These are phyloP conservation scores for Chrysanthemum makinoi DNA, from an alignment of 129 eudicot genomes.

Conservation along the genomic window DNA sequence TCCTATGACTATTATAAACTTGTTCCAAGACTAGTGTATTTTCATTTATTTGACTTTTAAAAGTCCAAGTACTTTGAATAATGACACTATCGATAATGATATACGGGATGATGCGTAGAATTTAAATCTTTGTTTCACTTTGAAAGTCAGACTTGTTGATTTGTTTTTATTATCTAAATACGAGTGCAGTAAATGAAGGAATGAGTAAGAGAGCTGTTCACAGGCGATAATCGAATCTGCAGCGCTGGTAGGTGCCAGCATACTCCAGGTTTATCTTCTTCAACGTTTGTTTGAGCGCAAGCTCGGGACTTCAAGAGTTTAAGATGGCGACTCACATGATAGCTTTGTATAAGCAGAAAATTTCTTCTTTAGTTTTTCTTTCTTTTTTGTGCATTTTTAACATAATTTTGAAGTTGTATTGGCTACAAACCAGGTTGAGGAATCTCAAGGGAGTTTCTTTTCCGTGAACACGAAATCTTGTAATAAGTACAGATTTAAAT, in stretches of 20 bases:
- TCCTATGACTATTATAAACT: neutral
- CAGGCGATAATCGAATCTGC: slow-evolving; percentile 76
- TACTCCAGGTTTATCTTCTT: slow-evolving; percentile 72
- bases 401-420: neutral
- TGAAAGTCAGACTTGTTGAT: slow-evolving; percentile 8
- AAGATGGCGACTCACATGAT: slow-evolving; percentile 11
- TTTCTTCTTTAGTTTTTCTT: neutral
- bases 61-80: slow-evolving; percentile 1
- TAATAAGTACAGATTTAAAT: neutral
- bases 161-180: neutral
- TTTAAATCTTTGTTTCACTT: slow-evolving; percentile 13
- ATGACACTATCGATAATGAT: neutral
- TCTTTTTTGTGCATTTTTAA: neutral
- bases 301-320: slow-evolving; percentile 70
- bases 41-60: slow-evolving; percentile 10
- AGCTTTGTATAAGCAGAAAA: slow-evolving; percentile 13
- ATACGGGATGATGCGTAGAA: neutral
- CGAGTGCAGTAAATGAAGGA: slow-evolving; percentile 69
- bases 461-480: neutral
- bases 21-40: slow-evolving; percentile 1
- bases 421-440: slow-evolving; percentile 1
- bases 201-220: slow-evolving; percentile 78
- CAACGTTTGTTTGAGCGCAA: slow-evolving; percentile 70
- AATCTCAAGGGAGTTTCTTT: slow-evolving; percentile 2
- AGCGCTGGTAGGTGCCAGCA: slow-evolving; percentile 71